A percentile compares a stretch with the other conserved stretches of the same genome.
Conservation (phyloP, 768 basidiomycete genomes). For the Boletus bicolor region DNA sequence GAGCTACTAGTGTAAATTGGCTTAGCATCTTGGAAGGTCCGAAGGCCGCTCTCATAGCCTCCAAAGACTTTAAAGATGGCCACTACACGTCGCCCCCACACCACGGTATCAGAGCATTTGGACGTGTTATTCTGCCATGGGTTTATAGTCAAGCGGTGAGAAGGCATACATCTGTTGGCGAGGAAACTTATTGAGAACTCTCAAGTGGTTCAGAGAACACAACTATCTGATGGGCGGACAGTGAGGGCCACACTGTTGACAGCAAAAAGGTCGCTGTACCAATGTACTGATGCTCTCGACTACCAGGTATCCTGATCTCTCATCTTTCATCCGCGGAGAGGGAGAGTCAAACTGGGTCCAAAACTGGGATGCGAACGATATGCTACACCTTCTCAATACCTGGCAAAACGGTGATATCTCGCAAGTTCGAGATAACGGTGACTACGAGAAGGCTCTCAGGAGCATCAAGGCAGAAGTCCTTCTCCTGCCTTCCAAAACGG, state of each 20-base stretch:
- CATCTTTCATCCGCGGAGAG: slow-evolving; percentile 45
- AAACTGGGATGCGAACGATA: slow-evolving; percentile 53
- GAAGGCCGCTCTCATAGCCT: slow-evolving; percentile 48
- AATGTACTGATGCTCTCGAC: not conserved
- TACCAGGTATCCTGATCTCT: slow-evolving; percentile 45
- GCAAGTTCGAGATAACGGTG: slow-evolving; percentile 40
- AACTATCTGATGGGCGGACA: slow-evolving; percentile 39
- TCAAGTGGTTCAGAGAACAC: slow-evolving; percentile 52
- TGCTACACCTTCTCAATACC: slow-evolving; percentile 47
- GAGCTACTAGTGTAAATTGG: not conserved
- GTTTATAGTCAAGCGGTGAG: slow-evolving; percentile 51
- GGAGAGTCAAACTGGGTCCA: slow-evolving; percentile 46
- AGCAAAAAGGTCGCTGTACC: too few species aligned
- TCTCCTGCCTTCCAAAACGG: slow-evolving; percentile 56
- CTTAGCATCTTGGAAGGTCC: slow-evolving; percentile 55
- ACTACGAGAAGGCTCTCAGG: slow-evolving; percentile 39
- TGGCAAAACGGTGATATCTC: slow-evolving; percentile 53
- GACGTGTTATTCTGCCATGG: slow-evolving; percentile 52
- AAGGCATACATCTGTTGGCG: slow-evolving; percentile 78
- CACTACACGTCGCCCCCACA: slow-evolving; percentile 47
- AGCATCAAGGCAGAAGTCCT: slow-evolving; percentile 49
- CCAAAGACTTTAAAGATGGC: slow-evolving; percentile 51
- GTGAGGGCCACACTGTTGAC: slow-evolving; percentile 20
- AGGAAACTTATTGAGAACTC: slow-evolving; percentile 36
- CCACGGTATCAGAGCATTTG: slow-evolving; percentile 53